Evolutionary conservation across 169 alveolate species (phyloP).

Genomic region (Amoebophrya sp.): DNA sequence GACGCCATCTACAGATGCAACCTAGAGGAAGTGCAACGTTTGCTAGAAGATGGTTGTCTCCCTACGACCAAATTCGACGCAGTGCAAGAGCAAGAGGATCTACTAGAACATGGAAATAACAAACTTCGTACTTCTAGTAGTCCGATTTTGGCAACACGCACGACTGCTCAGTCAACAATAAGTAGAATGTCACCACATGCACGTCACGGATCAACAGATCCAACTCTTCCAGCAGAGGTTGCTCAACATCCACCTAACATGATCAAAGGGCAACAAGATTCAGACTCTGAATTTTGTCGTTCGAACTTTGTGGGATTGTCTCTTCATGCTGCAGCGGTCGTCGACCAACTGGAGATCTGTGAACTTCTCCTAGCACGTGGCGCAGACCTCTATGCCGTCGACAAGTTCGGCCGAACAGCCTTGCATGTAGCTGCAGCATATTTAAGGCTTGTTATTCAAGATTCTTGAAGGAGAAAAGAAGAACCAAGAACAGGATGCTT

Average conservation of each 20-base stretch:
- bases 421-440: not conserved
- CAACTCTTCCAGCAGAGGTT: not conserved
- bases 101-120: not conserved
- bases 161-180: not conserved
- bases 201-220: not conserved
- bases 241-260: not conserved
- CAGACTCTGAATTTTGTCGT: not conserved
- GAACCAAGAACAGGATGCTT: no score
- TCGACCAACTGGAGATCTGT: not conserved
- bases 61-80: not conserved
- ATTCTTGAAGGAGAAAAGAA: no score
- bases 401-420: not conserved
- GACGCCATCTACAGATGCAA: not conserved
- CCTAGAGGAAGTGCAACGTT: not conserved
- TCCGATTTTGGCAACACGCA: not conserved
- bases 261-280: not conserved
- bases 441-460: no score
- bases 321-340: not conserved
- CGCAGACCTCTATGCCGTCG: not conserved
- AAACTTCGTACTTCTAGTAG: not conserved
- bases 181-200: not conserved
- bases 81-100: not conserved
- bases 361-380: not conserved
- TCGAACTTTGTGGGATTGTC: not conserved
- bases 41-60: not conserved